Percentiles rank a stretch among this genome's conserved stretches.
These are phyloP conservation scores for Pseudozyma sp. DNA, from an alignment of 1,284 basidiomycete genomes.

Conservation along the genomic window DNA sequence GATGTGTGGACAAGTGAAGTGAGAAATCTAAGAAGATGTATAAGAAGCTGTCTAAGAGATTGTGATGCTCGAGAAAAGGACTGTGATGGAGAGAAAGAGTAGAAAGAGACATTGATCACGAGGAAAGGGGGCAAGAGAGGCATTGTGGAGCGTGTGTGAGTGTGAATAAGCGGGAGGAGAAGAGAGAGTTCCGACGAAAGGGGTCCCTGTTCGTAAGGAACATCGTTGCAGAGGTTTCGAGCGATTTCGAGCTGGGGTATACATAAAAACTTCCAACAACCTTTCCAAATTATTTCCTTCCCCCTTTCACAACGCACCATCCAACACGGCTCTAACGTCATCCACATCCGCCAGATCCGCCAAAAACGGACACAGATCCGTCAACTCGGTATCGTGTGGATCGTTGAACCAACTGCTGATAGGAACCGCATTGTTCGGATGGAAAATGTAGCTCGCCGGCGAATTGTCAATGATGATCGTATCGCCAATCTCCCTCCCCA, in stretches of 20 bases:
- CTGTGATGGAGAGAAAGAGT: too few relatives aligned
- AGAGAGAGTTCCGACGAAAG: neutral
- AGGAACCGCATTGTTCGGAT: conserved; percentile 97
- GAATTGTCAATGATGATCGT: conserved; percentile 99
- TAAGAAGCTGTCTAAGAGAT: too few relatives aligned
- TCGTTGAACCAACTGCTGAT: conserved; percentile 98
- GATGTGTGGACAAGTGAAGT: too few relatives aligned
- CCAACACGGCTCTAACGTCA: conserved; percentile 92
- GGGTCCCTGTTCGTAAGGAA: too few relatives aligned
- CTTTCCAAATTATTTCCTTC: too few relatives aligned
- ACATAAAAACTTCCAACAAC: too few relatives aligned
- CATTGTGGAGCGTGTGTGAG: neutral
- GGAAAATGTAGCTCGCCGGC: conserved; percentile 98
- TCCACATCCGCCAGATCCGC: conserved; percentile 85
- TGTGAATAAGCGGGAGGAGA: neutral
- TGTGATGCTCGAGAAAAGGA: too few relatives aligned
- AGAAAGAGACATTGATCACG: neutral
- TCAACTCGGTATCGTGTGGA: conserved; percentile 85
- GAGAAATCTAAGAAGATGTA: too few relatives aligned
- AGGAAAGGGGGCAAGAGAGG: neutral
- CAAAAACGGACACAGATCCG: conserved; percentile 93
- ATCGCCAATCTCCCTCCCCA: conserved; percentile 90
- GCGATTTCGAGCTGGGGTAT: too few relatives aligned
- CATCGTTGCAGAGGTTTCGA: too few relatives aligned
- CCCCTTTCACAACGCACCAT: conserved; percentile 66